phyloP scores from a whole-genome alignment of 2,329 filamentous ascomycete genomes.

The Cladosporium sp. region DNA sequence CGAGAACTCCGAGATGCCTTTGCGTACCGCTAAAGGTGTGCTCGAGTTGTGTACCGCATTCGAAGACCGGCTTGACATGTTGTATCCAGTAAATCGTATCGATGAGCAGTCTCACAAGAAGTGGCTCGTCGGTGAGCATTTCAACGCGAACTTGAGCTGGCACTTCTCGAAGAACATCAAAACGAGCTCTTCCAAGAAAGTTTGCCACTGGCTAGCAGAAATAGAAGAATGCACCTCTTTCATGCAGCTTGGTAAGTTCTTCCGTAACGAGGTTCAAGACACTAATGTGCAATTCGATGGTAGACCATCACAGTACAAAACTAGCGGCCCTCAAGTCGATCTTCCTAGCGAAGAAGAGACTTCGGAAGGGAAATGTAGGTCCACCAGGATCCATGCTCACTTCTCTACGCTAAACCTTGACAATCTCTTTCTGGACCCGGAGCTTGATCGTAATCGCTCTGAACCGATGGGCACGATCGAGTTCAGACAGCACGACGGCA shows the following conservation, averaged over 20 bases:
- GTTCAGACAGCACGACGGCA: slow-evolving; percentile 30
- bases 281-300: neutral
- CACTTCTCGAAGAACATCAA: slow-evolving; percentile 10
- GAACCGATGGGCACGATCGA: slow-evolving; percentile 24
- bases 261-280: neutral
- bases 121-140: neutral
- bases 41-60: slow-evolving; percentile 17
- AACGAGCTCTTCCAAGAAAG: neutral
- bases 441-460: neutral
- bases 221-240: slow-evolving; percentile 13
- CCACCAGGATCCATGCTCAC: slow-evolving; percentile 6
- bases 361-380: too few relatives aligned
- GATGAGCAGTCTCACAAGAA: neutral
- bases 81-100: slow-evolving; percentile 15
- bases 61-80: slow-evolving; percentile 17
- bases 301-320: too few relatives aligned
- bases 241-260: slow-evolving; percentile 8
- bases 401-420: slow-evolving; percentile 18
- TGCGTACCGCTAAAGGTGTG: slow-evolving; percentile 18
- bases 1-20: slow-evolving; percentile 7
- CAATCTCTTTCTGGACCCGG: slow-evolving; percentile 13
- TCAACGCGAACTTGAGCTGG: slow-evolving; percentile 6
- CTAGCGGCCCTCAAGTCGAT: neutral
- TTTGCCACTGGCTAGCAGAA: slow-evolving; percentile 17
- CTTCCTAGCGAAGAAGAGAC: neutral